Evolutionary conservation across 805 yeast genomes (phyloP), one percentile per base, ranked within the genome.

Genomic region (Ogataea siamensis): DNA sequence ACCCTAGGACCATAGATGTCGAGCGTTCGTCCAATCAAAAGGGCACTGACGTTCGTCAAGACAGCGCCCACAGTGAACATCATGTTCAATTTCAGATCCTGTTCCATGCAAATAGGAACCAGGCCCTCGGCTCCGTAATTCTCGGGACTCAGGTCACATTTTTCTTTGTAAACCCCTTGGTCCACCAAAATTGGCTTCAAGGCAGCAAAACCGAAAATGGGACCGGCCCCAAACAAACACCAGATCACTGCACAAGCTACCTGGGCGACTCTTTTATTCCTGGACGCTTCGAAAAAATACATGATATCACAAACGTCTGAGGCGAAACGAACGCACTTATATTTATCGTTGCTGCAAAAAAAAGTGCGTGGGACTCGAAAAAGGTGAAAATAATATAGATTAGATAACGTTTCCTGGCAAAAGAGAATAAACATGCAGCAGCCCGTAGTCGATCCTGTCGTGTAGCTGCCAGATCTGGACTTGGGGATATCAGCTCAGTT

Each of bases 161-260:
- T 49, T 14, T 57, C 50, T 42, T 67, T 70, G 47, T 75, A 75
- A 34, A 75, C 60, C 10, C 68, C 69, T 49, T 75, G 76, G 37
- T 57, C 65, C 30, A 75, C 67, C 27, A 75, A 58, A 4, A 73
- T 62, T 7, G 80, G 80, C 45, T 75, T 75, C 50, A 75, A 60
- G 11, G 80, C 80, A 5, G 80, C 80, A 60, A 75, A 75, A 5
- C 80, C 80, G 53, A 75, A 75, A 23, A 74, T 71, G 3, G 79
- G 78, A 4, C 80, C 80, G 3, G 77, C 80, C 4, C 78, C 71
- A 18, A 75, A 55, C 7, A 75, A 57, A 49, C 79, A 74, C 80
- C 80, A 75, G 12, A 63, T 42, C 14, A 74, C 72, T 14, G 80
- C 78, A 59, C 77, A 68, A 11, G 51, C 55, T 29, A 73, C 68